phyloP scores from a whole-genome alignment of 768 basidiomycete genomes.

The Leccinum boreale region DNA sequence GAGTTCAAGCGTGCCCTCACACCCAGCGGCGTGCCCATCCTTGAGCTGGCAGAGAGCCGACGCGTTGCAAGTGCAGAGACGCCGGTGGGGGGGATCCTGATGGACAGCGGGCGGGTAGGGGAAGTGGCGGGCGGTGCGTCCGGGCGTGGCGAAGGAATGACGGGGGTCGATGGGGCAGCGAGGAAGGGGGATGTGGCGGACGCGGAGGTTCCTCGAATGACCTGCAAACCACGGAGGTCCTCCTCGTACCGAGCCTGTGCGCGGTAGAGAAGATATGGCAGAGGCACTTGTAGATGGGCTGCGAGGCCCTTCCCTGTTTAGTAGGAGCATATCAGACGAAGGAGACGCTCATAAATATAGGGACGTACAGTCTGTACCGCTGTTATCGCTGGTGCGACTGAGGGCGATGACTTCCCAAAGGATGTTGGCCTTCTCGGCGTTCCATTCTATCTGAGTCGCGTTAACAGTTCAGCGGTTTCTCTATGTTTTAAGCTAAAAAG shows the following conservation, averaged over 20 bases:
- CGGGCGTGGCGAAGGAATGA: constrained; percentile 11
- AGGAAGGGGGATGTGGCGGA: constrained; percentile 29
- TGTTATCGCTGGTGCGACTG: constrained; percentile 68
- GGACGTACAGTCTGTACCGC: constrained; percentile 74
- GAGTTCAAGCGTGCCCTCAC: constrained; percentile 73
- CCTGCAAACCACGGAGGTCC: constrained; percentile 75
- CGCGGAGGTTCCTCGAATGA: constrained; percentile 58
- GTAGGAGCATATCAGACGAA: background rate
- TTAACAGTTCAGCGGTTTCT: constrained; percentile 3
- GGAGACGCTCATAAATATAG: background rate
- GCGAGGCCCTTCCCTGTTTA: constrained; percentile 78
- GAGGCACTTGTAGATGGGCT: constrained; percentile 71
- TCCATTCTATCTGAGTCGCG: constrained; percentile 73
- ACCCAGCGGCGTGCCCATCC: constrained; percentile 52
- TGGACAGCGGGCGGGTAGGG: constrained; percentile 17
- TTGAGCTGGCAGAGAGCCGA: constrained; percentile 39
- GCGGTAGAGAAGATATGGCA: constrained; percentile 82
- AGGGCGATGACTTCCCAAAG: constrained; percentile 86
- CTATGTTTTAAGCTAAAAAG: background rate
- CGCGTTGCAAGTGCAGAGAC: constrained; percentile 10
- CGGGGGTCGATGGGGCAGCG: constrained; percentile 12
- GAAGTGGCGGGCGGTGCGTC: constrained; percentile 8
- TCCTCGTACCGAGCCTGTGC: constrained; percentile 84
- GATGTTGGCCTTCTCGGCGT: constrained; percentile 75
- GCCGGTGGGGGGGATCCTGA: constrained; percentile 23